These are phyloP conservation scores for Sideroxylon spinosum DNA, from an alignment of 179 eudicot genomes.

Conservation along the genomic window DNA sequence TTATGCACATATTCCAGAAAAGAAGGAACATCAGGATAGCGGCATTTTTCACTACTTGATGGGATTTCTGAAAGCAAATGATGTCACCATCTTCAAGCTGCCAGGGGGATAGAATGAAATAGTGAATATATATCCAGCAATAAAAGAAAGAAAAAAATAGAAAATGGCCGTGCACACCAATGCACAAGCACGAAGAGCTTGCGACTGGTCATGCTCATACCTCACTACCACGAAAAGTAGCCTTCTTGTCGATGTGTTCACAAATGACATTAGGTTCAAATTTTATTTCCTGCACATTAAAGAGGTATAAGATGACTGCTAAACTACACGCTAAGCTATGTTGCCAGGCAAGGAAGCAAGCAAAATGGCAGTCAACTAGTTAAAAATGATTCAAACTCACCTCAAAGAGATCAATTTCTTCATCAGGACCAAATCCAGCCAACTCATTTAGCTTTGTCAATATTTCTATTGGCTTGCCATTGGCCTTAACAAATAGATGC, in stretches of 20 bases:
- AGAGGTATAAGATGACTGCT: background rate
- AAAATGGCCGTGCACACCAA: background rate
- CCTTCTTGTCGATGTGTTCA: constrained; percentile 71
- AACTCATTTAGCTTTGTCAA: constrained; percentile 65
- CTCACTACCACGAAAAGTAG: constrained; percentile 80
- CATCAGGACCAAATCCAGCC: constrained; percentile 72
- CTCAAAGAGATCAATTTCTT: constrained; percentile 89
- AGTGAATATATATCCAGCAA: background rate
- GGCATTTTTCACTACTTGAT: constrained; percentile 48
- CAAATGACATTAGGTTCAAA: constrained; percentile 97
- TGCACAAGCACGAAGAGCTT: background rate
- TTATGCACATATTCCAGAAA: constrained; percentile 94
- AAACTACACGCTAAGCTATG: background rate
- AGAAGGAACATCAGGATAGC: constrained; percentile 83
- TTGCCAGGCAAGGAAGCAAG: background rate
- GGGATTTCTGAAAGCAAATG: constrained; percentile 76
- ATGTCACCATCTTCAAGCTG: constrained; percentile 99
- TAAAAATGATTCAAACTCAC: constrained; percentile 29
- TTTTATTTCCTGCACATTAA: constrained; percentile 75
- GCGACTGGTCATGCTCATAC: constrained; percentile 27
- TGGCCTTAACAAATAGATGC: constrained; percentile 78
- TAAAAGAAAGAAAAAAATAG: background rate
- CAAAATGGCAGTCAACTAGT: background rate
- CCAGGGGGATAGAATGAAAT: constrained; percentile 10
- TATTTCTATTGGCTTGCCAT: constrained; percentile 76